Evolutionary conservation across 305 asterid genomes (phyloP).

Genomic region (Rubia balearica): DNA sequence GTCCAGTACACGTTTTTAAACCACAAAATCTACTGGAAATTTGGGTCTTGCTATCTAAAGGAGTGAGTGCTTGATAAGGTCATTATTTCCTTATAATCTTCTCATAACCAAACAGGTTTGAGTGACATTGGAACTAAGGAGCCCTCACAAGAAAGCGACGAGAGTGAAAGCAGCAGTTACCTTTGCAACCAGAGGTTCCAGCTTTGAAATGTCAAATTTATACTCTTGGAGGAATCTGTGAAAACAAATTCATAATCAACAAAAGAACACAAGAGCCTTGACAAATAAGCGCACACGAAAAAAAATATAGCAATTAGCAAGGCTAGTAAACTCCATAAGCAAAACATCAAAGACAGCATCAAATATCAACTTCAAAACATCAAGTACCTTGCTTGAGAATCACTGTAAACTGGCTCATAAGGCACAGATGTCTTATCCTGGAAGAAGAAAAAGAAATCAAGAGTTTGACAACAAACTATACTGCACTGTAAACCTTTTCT

Average conservation of each 20-base stretch:
- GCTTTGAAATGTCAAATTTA: slow-evolving; percentile 73
- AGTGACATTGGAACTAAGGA: background rate
- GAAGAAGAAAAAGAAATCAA: slow-evolving; percentile 7
- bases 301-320: slow-evolving; percentile 6
- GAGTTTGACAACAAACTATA: background rate
- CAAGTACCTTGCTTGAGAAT: slow-evolving; percentile 75
- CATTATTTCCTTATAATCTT: background rate
- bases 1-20: background rate
- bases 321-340: background rate
- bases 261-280: background rate
- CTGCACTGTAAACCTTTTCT: background rate
- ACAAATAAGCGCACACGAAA: background rate
- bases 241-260: slow-evolving; percentile 14
- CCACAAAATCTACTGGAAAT: background rate
- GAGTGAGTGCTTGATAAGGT: background rate
- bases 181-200: slow-evolving; percentile 96
- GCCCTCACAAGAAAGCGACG: background rate
- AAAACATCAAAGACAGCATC: slow-evolving; percentile 8
- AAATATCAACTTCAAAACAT: slow-evolving; percentile 7
- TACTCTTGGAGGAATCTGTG: slow-evolving; percentile 67
- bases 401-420: slow-evolving; percentile 79
- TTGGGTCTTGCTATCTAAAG: background rate
- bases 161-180: slow-evolving; percentile 27
- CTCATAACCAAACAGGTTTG: background rate
- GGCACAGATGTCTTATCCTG: slow-evolving; percentile 86